Base-by-base conservation (phyloP, 768 basidiomycete species). In the Psilocybe cubensis region DNA sequence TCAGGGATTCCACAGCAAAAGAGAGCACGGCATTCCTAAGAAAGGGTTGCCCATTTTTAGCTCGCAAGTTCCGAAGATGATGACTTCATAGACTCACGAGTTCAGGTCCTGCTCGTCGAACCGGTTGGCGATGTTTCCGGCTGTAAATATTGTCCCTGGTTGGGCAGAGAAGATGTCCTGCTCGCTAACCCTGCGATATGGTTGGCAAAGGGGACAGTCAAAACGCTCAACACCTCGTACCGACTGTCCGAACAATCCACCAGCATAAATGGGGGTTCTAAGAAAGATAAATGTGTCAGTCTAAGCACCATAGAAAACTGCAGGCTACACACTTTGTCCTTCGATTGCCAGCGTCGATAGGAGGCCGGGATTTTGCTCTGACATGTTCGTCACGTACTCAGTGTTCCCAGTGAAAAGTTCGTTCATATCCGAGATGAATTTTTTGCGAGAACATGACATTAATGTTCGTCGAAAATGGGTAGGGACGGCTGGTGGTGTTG, bases 181-280 rank as follows among this genome's bases (percentile, higher is more conserved):
- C 53, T 74, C 72, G 48, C 64, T 69, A 9, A 72, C 72, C 48
- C 72, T 66, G 52, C 24, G 28, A 3, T 17, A 20, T 23, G 28
- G 5, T 18, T 12, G n/a, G 8, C 52, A 12, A 41, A n/a, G 2
- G 41, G n/a, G 2, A 43, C 23, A 9, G 11, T n/a, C 21, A 14
- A 38, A 2, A 12, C 20, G 17, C 14, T 14, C 18, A 9, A 20
- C 8, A 17, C 38, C 7, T 50, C 56, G 25, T 21, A 69, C 66
- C 66, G 57, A 35, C 70, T 69, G 48, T 74, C 72, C 2, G 69
- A 68, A 45, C 72, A 74, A 52, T 71, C 70, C 14, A 74, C 63
- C 14, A 72, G 47, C 72, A 73, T 70, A 43, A 72, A 71, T 6
- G 72, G 70, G 1, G 72, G 72, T 44, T 63, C 71, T 72, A 20